phyloP scores from a whole-genome alignment of 2,329 filamentous ascomycete genomes.

The Cercospora janseana region DNA sequence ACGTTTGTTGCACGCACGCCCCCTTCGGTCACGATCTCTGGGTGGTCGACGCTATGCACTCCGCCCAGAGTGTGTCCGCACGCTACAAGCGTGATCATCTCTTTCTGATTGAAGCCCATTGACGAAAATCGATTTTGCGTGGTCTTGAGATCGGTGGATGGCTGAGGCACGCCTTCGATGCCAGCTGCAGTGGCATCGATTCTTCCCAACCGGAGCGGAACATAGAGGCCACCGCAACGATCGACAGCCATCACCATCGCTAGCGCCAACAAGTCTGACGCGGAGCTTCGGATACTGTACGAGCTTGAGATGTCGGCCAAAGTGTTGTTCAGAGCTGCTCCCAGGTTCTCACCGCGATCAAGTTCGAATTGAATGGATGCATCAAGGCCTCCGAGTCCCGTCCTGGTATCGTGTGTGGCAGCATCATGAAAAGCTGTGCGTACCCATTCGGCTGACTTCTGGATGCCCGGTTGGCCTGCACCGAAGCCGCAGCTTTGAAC shows the following conservation, averaged over 20 bases:
- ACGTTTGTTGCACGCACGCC: neutral
- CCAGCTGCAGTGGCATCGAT: neutral
- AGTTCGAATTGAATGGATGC: constrained; percentile 1
- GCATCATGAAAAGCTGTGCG: constrained; percentile 1
- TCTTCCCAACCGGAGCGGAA: constrained; percentile 1
- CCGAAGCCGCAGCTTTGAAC: neutral
- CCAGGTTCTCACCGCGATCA: neutral
- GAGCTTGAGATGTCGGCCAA: neutral
- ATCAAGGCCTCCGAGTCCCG: neutral
- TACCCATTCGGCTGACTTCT: constrained; percentile 1
- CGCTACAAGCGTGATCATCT: neutral
- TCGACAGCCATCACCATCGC: constrained; percentile 2
- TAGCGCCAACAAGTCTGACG: neutral
- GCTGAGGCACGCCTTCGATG: neutral
- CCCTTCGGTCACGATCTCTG: neutral
- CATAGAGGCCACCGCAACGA: neutral
- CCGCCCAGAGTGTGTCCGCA: neutral
- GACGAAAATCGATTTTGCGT: neutral
- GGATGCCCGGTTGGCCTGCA: neutral
- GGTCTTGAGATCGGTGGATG: neutral
- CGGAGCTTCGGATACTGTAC: neutral
- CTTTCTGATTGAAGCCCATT: neutral
- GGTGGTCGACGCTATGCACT: neutral
- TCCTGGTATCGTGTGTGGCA: neutral
- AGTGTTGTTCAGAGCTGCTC: neutral